phyloP scores from a whole-genome alignment of 176 grass and related monocot species.

The Oryza nivara region DNA sequence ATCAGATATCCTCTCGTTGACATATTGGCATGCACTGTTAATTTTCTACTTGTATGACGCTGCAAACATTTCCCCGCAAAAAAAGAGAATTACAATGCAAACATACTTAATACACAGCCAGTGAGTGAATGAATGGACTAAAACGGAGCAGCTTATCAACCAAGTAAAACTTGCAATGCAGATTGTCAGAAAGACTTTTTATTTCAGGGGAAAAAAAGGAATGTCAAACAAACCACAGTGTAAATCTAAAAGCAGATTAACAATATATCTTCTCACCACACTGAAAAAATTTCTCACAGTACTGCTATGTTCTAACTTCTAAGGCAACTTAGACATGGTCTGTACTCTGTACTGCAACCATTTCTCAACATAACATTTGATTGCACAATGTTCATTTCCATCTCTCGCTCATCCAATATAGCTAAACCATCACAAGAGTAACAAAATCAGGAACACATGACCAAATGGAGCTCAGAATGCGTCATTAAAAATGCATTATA shows the following conservation, averaged over 20 bases:
- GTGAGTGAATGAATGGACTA: background rate
- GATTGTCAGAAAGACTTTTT: background rate
- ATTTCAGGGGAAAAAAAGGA: background rate
- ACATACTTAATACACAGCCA: background rate
- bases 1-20: too few relatives aligned
- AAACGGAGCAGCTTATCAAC: too few relatives aligned
- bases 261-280: background rate
- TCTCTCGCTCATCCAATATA: background rate
- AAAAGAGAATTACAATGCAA: too few relatives aligned
- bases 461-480: background rate
- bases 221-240: background rate
- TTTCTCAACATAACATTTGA: background rate
- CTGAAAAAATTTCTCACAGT: background rate
- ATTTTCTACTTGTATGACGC: too few relatives aligned
- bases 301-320: too few relatives aligned
- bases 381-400: background rate
- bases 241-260: background rate
- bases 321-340: background rate
- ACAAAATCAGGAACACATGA: background rate
- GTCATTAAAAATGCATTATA: constrained; percentile 8
- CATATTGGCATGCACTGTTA: too few relatives aligned
- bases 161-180: background rate
- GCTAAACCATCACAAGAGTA: background rate
- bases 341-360: too few relatives aligned
- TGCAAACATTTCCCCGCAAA: too few relatives aligned